Conservation (phyloP, 768 basidiomycete species). For the Boletus rubropictus region DNA sequence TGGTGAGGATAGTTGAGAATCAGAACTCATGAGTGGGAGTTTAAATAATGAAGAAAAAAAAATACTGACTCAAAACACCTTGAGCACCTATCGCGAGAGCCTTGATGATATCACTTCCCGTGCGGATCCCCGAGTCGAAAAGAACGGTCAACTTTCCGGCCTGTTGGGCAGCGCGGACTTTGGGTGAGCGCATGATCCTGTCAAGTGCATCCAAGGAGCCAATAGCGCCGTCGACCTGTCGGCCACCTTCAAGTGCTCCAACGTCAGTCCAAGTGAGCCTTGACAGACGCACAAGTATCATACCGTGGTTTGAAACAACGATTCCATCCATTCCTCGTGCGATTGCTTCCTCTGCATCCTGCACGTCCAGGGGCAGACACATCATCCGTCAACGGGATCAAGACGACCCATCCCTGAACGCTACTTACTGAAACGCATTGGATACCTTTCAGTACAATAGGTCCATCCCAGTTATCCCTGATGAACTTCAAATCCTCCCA, state of each 20-base stretch:
- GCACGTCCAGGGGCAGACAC: background rate
- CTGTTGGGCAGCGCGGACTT: conserved; percentile 51
- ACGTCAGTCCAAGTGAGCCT: background rate
- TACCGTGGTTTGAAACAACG: conserved; percentile 41
- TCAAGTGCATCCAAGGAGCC: conserved; percentile 70
- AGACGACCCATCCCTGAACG: background rate
- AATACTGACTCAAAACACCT: conserved; percentile 61
- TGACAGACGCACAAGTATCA: background rate
- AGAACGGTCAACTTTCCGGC: conserved; percentile 64
- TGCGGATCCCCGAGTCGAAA: conserved; percentile 70
- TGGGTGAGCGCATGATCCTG: conserved; percentile 57
- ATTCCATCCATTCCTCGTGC: conserved; percentile 40
- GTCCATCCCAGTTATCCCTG: conserved; percentile 71
- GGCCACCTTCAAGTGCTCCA: conserved; percentile 44
- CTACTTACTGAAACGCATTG: conserved; percentile 50
- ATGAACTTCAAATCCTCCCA: conserved; percentile 73
- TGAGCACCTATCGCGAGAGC: conserved; percentile 85
- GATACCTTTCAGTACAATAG: conserved; percentile 73
- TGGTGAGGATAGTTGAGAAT: conserved; percentile 17
- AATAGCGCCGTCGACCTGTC: conserved; percentile 77
- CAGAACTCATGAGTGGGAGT: no score
- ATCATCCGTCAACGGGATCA: background rate
- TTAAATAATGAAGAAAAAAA: background rate
- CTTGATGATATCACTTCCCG: conserved; percentile 78
- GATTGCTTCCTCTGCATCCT: conserved; percentile 50